Conservation (phyloP, 768 basidiomycete species). For the Kwoniella heveanensis region DNA sequence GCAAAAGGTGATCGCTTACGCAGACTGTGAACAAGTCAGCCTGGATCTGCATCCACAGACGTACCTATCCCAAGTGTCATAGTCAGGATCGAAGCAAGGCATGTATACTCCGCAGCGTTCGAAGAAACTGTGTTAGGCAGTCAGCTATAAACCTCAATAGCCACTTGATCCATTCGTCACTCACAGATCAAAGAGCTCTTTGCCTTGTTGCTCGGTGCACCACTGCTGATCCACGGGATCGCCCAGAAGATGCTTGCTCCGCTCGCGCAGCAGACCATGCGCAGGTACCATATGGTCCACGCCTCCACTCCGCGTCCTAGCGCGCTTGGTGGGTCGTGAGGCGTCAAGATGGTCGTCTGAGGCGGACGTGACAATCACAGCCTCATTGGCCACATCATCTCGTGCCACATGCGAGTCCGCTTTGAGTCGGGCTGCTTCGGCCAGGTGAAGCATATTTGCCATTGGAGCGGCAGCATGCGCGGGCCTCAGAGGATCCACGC, state of each 20-base stretch:
- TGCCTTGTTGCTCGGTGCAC: conserved; percentile 35
- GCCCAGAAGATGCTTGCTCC: conserved; percentile 27
- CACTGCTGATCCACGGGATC: conserved; percentile 42
- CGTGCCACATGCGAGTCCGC: conserved; percentile 34
- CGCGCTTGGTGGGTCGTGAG: background rate
- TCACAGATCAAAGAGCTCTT: conserved; percentile 41
- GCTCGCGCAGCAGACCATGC: conserved; percentile 18
- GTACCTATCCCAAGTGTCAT: conserved; percentile 47
- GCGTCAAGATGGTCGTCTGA: conserved; percentile 1
- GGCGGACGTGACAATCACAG: background rate
- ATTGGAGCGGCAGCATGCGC: conserved; percentile 30
- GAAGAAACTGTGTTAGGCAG: conserved; percentile 47
- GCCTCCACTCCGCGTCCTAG: background rate
- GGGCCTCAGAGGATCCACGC: conserved; percentile 26
- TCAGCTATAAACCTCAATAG: background rate
- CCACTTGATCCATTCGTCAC: background rate
- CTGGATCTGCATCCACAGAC: background rate
- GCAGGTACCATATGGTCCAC: conserved; percentile 8
- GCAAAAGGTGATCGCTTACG: conserved; percentile 43
- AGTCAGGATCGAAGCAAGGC: conserved; percentile 45
- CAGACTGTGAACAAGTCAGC: conserved; percentile 25
- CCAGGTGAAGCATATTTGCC: conserved; percentile 47
- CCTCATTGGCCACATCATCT: conserved; percentile 17
- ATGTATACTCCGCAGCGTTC: conserved; percentile 38
- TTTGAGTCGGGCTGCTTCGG: conserved; percentile 47